Evolutionary conservation across 805 yeast genomes (phyloP).

Genomic region (Metschnikowia aberdeeniae): DNA sequence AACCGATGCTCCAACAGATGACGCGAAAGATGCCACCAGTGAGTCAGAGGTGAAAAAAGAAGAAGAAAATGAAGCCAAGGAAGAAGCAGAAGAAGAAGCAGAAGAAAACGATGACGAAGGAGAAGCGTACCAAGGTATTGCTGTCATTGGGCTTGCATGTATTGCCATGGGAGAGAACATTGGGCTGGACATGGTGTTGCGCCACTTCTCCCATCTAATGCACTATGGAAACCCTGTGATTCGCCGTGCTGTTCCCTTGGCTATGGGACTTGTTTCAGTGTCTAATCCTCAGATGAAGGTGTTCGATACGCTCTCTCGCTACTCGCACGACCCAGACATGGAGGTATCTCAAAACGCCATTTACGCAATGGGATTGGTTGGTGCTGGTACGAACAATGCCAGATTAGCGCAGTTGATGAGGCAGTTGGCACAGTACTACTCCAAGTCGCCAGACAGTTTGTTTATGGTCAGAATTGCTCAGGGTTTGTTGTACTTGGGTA

Average conservation of each 20-base stretch:
- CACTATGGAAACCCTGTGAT: slow-evolving; percentile 93
- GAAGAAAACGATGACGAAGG: slow-evolving; percentile 43
- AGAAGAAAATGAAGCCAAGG: slow-evolving; percentile 9
- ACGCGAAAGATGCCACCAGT: slow-evolving; percentile 27
- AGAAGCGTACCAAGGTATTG: slow-evolving; percentile 71
- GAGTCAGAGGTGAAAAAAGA: slow-evolving; percentile 18
- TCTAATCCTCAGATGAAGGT: slow-evolving; percentile 96
- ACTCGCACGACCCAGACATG: slow-evolving; percentile 91
- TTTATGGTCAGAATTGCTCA: slow-evolving; percentile 94
- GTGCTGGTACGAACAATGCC: slow-evolving; percentile 98
- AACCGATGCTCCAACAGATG: slow-evolving; percentile 30
- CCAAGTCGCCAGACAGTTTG: slow-evolving; percentile 83
- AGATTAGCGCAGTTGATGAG: slow-evolving; percentile 93
- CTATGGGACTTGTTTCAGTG: slow-evolving; percentile 93
- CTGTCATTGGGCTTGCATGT: slow-evolving; percentile 90
- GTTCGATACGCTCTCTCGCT: slow-evolving; percentile 91
- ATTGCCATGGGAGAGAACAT: slow-evolving; percentile 97
- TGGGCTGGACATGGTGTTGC: slow-evolving; percentile 95
- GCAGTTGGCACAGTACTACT: slow-evolving; percentile 90
- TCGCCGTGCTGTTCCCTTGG: slow-evolving; percentile 92
- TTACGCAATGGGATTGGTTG: slow-evolving; percentile 95
- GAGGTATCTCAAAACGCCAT: slow-evolving; percentile 94
- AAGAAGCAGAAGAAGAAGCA: slow-evolving; percentile 22
- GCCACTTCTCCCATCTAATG: slow-evolving; percentile 96
- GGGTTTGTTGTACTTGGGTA: slow-evolving; percentile 92